Conservation (phyloP, 2,329 filamentous ascomycete species). For the Byssochlamys sp. region DNA sequence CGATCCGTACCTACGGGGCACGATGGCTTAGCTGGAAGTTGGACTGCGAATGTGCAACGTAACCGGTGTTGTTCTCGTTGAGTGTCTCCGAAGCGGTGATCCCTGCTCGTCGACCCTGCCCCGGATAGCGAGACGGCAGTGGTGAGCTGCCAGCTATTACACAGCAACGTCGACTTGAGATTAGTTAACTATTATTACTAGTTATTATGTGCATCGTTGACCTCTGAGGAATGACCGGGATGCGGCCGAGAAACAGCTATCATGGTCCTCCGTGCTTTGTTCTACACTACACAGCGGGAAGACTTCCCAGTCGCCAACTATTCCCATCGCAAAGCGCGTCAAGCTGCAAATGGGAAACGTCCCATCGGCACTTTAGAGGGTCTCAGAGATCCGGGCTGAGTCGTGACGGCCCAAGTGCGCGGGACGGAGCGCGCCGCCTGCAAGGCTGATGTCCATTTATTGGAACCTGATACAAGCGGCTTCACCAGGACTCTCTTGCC, state of each 20-base stretch:
- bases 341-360: not conserved
- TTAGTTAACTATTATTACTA: no score
- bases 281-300: not conserved
- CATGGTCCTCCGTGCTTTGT: not conserved
- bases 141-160: not conserved
- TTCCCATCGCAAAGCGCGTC: not conserved
- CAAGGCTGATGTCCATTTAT: not conserved
- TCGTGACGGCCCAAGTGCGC: not conserved
- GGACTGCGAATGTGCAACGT: not conserved
- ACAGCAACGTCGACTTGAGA: not conserved
- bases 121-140: not conserved
- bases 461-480: not conserved
- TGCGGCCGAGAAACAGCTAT: not conserved
- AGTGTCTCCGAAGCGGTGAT: not conserved
- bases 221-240: not conserved
- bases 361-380: not conserved
- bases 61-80: not conserved
- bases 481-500: not conserved
- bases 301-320: not conserved
- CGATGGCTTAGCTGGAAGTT: not conserved
- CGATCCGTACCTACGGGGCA: not conserved
- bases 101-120: not conserved
- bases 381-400: not conserved
- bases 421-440: not conserved
- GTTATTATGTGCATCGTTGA: not conserved